A percentile compares a stretch with the other conserved stretches of the same genome.
Conservation (phyloP, 768 basidiomycete genomes). For the Gymnopilus dilepis region DNA sequence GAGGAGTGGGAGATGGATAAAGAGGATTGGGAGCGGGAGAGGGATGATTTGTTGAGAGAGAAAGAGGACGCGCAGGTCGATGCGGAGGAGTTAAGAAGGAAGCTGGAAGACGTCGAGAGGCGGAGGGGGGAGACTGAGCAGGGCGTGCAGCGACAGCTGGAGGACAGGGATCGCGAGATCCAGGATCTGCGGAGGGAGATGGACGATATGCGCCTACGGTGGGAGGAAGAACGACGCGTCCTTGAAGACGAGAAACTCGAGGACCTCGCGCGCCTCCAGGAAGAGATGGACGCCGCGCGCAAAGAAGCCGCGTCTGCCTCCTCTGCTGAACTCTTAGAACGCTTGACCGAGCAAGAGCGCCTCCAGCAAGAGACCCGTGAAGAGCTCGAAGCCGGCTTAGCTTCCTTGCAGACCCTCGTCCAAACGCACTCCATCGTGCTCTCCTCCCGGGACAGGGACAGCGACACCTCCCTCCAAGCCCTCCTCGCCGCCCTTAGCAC, state of each 20-base stretch:
- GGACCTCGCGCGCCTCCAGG: slow-evolving; percentile 48
- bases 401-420: slow-evolving; percentile 55
- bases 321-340: neutral
- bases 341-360: neutral
- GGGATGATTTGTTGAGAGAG: slow-evolving; percentile 45
- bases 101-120: slow-evolving; percentile 33
- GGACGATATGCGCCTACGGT: slow-evolving; percentile 41
- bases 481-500: slow-evolving; percentile 52
- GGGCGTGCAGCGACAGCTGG: slow-evolving; percentile 40
- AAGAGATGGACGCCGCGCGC: slow-evolving; percentile 49
- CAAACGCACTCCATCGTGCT: slow-evolving; percentile 62
- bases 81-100: slow-evolving; percentile 19
- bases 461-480: slow-evolving; percentile 53
- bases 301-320: neutral
- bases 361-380: neutral
- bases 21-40: slow-evolving; percentile 43
- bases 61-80: slow-evolving; percentile 49
- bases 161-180: slow-evolving; percentile 55
- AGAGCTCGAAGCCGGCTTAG: slow-evolving; percentile 46
- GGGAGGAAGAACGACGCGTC: slow-evolving; percentile 54
- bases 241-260: slow-evolving; percentile 56
- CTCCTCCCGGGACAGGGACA: slow-evolving; percentile 54
- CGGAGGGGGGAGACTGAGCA: slow-evolving; percentile 44
- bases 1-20: slow-evolving; percentile 56
- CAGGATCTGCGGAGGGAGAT: slow-evolving; percentile 53